A percentile compares a stretch with the other conserved stretches of the same genome.
Evolutionary conservation across 78 protist genomes (phyloP).

Genomic region (Acrasis kona): DNA sequence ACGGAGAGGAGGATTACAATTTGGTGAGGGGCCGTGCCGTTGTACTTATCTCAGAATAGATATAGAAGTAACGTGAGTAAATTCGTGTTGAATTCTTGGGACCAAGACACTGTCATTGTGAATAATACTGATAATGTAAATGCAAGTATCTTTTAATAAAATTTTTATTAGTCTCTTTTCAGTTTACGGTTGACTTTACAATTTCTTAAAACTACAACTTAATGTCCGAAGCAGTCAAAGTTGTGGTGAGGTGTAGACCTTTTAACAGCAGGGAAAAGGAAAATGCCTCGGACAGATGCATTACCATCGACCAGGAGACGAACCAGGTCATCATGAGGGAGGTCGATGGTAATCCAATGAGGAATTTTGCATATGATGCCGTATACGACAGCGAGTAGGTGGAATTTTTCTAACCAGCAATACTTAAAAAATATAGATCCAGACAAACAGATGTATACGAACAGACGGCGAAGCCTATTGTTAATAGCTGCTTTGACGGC

Average conservation of each 20-base stretch:
- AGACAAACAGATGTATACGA: constrained; percentile 27
- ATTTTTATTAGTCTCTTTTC: no score
- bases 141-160: no score
- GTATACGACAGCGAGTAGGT: background rate
- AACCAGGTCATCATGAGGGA: background rate
- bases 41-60: background rate
- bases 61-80: background rate
- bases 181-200: no score
- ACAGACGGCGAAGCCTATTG: constrained; percentile 13
- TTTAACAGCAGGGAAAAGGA: constrained; percentile 9
- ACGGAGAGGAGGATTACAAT: background rate
- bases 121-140: no score
- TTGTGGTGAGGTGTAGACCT: constrained; percentile 35
- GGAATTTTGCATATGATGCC: constrained; percentile 22
- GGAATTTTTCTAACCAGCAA: no score
- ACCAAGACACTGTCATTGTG: background rate
- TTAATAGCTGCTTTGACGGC: constrained; percentile 38
- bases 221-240: no score
- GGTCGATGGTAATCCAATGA: background rate
- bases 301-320: background rate
- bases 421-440: no score
- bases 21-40: background rate
- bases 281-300: background rate
- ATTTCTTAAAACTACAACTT: no score
- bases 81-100: background rate